phyloP scores from a whole-genome alignment of 2,329 filamentous ascomycete genomes.

The Falciphora oryzae region DNA sequence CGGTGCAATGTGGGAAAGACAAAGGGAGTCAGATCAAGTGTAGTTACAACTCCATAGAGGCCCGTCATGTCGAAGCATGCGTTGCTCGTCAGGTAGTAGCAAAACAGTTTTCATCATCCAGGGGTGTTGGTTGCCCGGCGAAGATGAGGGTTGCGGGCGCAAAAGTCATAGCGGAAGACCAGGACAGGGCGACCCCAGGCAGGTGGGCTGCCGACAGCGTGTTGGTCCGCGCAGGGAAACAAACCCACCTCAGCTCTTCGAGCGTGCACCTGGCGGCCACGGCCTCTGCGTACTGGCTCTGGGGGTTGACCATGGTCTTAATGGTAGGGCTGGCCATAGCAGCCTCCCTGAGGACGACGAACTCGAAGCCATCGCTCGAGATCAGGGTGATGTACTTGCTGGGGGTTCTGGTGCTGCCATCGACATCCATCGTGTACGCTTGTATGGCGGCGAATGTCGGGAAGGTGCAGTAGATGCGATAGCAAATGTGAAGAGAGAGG shows the following conservation, averaged over 20 bases:
- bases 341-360: slow-evolving; percentile 66
- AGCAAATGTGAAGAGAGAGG: background rate
- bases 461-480: background rate
- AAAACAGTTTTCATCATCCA: slow-evolving; percentile 29
- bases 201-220: background rate
- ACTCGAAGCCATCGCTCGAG: slow-evolving; percentile 71
- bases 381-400: slow-evolving; percentile 73
- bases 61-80: slow-evolving; percentile 11
- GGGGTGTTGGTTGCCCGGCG: slow-evolving; percentile 11
- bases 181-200: slow-evolving; percentile 3
- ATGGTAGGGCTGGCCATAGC: slow-evolving; percentile 65
- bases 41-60: slow-evolving; percentile 13
- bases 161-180: slow-evolving; percentile 7
- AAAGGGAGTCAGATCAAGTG: slow-evolving; percentile 21
- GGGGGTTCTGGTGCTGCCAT: slow-evolving; percentile 11
- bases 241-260: slow-evolving; percentile 65
- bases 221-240: background rate
- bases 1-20: background rate
- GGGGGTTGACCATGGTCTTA: slow-evolving; percentile 67
- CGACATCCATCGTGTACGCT: slow-evolving; percentile 8
- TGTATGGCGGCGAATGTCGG: slow-evolving; percentile 5
- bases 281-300: slow-evolving; percentile 61
- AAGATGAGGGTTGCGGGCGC: slow-evolving; percentile 9
- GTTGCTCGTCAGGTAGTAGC: slow-evolving; percentile 12
- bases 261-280: slow-evolving; percentile 59